A percentile compares a stretch with the other conserved stretches of the same genome.
Evolutionary conservation across 805 yeast species (phyloP).

Genomic region (Cyberlindnera sargentensis): DNA sequence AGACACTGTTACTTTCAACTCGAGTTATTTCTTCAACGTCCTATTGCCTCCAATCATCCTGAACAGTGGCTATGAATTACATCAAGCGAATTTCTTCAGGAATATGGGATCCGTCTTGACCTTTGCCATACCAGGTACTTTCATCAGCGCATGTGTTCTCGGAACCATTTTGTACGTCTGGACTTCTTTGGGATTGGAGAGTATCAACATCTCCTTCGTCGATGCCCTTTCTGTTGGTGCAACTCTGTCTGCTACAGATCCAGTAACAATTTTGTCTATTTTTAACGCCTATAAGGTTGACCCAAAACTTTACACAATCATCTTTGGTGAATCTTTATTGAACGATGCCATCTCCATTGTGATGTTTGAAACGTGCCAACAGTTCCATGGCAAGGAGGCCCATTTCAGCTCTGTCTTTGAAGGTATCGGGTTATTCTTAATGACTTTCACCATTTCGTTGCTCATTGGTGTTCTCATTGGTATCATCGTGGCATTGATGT

Average conservation of each 20-base stretch:
- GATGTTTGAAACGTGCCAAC: constrained; percentile 97
- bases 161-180: constrained; percentile 85
- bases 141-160: constrained; percentile 81
- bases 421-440: constrained; percentile 87
- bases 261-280: constrained; percentile 92
- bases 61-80: constrained; percentile 93
- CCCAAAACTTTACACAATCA: constrained; percentile 93
- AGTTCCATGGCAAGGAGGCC: constrained; percentile 83
- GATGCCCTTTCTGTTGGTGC: constrained; percentile 98
- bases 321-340: constrained; percentile 90
- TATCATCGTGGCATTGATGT: constrained; percentile 76
- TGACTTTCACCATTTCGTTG: constrained; percentile 88
- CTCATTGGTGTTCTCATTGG: constrained; percentile 87
- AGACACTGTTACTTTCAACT: constrained; percentile 92
- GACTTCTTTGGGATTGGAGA: constrained; percentile 89
- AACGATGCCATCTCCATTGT: constrained; percentile 98
- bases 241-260: constrained; percentile 96
- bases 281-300: constrained; percentile 97
- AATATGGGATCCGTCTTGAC: constrained; percentile 86
- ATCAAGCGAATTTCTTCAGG: constrained; percentile 90
- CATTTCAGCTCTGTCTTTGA: constrained; percentile 74
- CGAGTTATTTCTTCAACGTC: constrained; percentile 89
- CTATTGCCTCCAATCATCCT: constrained; percentile 92
- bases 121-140: constrained; percentile 97
- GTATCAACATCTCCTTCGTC: constrained; percentile 84